Conservation (phyloP, 495 filamentous ascomycete genomes). For the Geopyxis carbonaria region DNA sequence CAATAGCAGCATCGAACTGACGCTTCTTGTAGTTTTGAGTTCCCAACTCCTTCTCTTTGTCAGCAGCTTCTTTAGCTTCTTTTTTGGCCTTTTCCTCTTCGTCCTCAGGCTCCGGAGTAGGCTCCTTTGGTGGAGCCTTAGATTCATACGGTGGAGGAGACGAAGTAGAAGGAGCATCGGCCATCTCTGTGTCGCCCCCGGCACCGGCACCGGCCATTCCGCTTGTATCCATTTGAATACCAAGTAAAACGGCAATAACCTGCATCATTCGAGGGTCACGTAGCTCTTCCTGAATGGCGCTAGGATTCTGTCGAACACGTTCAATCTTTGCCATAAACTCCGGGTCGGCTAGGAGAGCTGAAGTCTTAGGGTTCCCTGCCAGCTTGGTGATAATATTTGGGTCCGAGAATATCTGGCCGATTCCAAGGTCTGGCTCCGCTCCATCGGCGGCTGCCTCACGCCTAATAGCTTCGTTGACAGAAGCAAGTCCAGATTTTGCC, state of each 20-base stretch:
- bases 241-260: constrained; percentile 83
- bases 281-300: constrained; percentile 59
- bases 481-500: constrained; percentile 68
- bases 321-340: constrained; percentile 83
- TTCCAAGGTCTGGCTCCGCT: constrained; percentile 31
- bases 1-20: constrained; percentile 82
- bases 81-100: constrained; percentile 68
- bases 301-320: constrained; percentile 61
- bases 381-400: constrained; percentile 79
- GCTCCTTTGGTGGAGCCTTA: constrained; percentile 33
- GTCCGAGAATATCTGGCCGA: constrained; percentile 85
- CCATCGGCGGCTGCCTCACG: constrained; percentile 55
- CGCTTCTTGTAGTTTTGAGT: constrained; percentile 97
- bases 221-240: constrained; percentile 81
- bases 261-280: constrained; percentile 82
- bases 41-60: constrained; percentile 85
- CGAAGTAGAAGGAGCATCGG: constrained; percentile 37
- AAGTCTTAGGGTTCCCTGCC: constrained; percentile 83
- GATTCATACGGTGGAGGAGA: constrained; percentile 34
- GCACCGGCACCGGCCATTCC: constrained; percentile 31
- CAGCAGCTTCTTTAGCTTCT: constrained; percentile 81
- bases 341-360: constrained; percentile 60
- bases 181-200: constrained; percentile 66
- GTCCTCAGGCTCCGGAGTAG: constrained; percentile 49
- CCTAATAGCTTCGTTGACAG: constrained; percentile 77